Conservation (phyloP, 768 basidiomycete species). For the Leccinum fibrillosum region DNA sequence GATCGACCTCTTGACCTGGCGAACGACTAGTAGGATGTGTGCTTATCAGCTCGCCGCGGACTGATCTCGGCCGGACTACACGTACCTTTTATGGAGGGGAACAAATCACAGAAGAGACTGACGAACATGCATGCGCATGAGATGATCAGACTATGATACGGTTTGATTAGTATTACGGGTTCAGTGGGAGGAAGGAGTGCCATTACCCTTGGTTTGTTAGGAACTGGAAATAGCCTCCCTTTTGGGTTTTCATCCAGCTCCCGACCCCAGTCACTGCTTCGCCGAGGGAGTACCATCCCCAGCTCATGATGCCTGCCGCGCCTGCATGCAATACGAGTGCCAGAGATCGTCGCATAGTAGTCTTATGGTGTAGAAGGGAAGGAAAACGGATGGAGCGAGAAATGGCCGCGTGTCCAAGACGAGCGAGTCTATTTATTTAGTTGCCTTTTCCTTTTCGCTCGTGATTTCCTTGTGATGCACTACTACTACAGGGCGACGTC, state of each 20-base stretch:
- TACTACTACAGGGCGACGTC: not conserved
- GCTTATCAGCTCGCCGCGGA: not conserved
- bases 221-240: slow-evolving; percentile 68
- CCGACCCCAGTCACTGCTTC: slow-evolving; percentile 10
- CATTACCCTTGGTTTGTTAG: slow-evolving; percentile 71
- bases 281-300: slow-evolving; percentile 30
- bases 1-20: slow-evolving; percentile 53
- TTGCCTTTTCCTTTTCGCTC: not conserved
- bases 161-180: not conserved
- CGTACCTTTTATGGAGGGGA: slow-evolving; percentile 37
- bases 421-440: not conserved
- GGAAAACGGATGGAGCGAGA: not conserved
- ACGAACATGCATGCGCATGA: slow-evolving; percentile 42
- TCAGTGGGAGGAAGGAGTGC: not conserved
- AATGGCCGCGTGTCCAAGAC: not conserved
- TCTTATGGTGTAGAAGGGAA: not conserved
- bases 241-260: slow-evolving; percentile 40
- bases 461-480: not conserved
- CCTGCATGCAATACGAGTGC: slow-evolving; percentile 31
- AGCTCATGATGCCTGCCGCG: slow-evolving; percentile 34
- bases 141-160: slow-evolving; percentile 24
- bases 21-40: slow-evolving; percentile 7
- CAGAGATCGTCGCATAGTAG: slow-evolving; percentile 12
- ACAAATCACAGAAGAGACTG: slow-evolving; percentile 39
- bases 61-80: not conserved